A percentile compares a stretch with the other conserved stretches of the same genome.
Conservation (phyloP, 257 asterid species). For the Fraxinus excelsior region DNA sequence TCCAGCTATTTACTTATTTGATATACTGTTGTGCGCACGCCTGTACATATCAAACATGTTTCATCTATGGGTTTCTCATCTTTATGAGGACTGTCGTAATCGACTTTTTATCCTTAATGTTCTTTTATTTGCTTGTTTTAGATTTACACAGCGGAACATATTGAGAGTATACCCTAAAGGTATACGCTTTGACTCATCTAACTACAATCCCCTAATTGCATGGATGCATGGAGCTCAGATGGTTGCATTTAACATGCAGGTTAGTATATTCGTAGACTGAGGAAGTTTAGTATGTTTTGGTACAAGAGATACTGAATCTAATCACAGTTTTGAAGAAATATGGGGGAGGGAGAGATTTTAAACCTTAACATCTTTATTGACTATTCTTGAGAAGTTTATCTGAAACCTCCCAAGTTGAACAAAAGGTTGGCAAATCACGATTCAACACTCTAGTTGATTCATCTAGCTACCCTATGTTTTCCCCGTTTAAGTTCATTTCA, state of each 20-base stretch:
- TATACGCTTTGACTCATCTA: conserved; percentile 48
- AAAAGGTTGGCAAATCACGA: background rate
- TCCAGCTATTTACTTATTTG: background rate
- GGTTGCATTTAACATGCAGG: conserved; percentile 50
- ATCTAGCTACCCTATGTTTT: background rate
- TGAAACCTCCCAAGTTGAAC: background rate
- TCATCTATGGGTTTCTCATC: background rate
- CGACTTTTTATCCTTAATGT: background rate
- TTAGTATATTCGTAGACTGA: conserved; percentile 16
- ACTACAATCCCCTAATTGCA: conserved; percentile 47
- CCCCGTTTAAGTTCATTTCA: too few relatives aligned
- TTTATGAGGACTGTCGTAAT: background rate
- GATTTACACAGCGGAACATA: conserved; percentile 48
- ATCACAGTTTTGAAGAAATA: background rate
- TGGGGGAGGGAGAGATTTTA: background rate
- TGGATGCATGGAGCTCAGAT: conserved; percentile 58
- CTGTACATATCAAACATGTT: background rate
- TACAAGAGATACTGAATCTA: background rate
- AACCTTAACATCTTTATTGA: background rate
- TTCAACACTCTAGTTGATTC: background rate
- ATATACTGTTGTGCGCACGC: background rate
- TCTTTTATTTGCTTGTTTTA: conserved; percentile 18
- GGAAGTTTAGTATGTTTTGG: background rate
- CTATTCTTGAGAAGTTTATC: background rate
- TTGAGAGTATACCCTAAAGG: conserved; percentile 55